These are phyloP conservation scores for Dianthus caryophyllus DNA, from an alignment of 148 eudicot species.

Conservation along the genomic window DNA sequence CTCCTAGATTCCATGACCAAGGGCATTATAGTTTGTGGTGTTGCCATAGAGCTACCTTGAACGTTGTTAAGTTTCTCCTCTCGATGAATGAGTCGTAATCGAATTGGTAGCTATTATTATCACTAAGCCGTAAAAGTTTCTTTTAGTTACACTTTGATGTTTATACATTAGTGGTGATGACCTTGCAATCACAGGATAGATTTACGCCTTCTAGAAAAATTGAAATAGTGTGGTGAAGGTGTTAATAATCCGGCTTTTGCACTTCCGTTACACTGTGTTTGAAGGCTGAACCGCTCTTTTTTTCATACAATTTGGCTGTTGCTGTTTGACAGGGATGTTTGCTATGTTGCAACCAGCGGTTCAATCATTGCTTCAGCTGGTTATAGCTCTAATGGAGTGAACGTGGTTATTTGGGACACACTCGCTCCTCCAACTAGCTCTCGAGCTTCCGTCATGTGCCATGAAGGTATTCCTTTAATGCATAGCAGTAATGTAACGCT, in stretches of 20 bases:
- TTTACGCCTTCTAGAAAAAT: too few species aligned
- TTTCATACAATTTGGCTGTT: slow-evolving; percentile 11
- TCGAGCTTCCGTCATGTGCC: slow-evolving; percentile 97
- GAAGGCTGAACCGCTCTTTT: background rate
- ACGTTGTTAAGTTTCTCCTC: background rate
- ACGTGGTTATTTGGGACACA: slow-evolving; percentile 95
- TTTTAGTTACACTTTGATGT: background rate
- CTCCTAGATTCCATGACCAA: background rate
- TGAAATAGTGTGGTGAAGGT: too few species aligned
- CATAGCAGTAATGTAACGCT: background rate
- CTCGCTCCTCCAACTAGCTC: slow-evolving; percentile 94
- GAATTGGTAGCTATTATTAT: background rate
- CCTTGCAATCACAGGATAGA: too few species aligned
- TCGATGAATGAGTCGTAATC: background rate
- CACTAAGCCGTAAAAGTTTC: background rate
- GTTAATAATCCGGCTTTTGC: too few species aligned
- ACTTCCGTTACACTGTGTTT: background rate
- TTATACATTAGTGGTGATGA: background rate
- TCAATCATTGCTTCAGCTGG: slow-evolving; percentile 94
- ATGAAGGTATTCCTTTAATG: slow-evolving; percentile 61
- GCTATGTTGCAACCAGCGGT: slow-evolving; percentile 87
- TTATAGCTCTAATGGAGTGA: slow-evolving; percentile 74
- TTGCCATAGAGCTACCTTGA: background rate
- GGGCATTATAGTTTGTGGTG: background rate
- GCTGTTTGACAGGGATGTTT: slow-evolving; percentile 60